Percentiles rank a stretch among this genome's conserved stretches.
Conservation (phyloP, 345 rosid genomes). For the Sonneratia caseolaris region DNA sequence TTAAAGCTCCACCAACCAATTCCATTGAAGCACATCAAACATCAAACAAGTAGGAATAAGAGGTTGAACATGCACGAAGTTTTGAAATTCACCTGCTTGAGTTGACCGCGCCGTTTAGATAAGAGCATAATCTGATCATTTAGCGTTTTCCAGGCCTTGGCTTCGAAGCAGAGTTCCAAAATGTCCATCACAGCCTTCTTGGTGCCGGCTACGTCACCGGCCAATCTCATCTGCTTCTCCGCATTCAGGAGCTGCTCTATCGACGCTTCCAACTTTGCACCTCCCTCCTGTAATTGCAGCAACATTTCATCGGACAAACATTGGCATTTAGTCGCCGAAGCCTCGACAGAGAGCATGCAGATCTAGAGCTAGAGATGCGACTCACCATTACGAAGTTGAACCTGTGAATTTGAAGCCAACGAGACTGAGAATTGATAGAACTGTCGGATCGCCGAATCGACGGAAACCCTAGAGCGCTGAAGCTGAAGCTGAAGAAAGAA, state of each 20-base stretch:
- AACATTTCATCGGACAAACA: background rate
- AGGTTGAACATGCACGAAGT: background rate
- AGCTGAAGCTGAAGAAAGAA: background rate
- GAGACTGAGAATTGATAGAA: background rate
- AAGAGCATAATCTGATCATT: conserved; percentile 65
- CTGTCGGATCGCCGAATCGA: background rate
- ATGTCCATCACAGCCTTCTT: conserved; percentile 70
- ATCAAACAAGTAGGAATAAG: background rate
- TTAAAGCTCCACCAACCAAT: background rate
- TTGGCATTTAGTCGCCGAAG: background rate
- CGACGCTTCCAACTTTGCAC: conserved; percentile 37
- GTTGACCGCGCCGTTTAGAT: conserved; percentile 85
- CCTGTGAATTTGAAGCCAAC: background rate
- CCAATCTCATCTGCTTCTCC: conserved; percentile 80
- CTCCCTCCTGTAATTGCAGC: conserved; percentile 35
- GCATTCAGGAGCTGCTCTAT: conserved; percentile 63
- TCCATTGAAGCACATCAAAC: background rate
- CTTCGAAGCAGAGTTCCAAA: conserved; percentile 74
- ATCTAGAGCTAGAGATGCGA: background rate
- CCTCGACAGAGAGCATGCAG: background rate
- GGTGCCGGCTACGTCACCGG: conserved; percentile 69
- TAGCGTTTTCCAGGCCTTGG: conserved; percentile 68
- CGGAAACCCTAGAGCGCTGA: background rate
- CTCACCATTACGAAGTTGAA: background rate
- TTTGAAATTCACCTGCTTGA: conserved; percentile 55